Evolutionary conservation across 495 filamentous ascomycete species (phyloP).

Genomic region (Penicillium ucsense): DNA sequence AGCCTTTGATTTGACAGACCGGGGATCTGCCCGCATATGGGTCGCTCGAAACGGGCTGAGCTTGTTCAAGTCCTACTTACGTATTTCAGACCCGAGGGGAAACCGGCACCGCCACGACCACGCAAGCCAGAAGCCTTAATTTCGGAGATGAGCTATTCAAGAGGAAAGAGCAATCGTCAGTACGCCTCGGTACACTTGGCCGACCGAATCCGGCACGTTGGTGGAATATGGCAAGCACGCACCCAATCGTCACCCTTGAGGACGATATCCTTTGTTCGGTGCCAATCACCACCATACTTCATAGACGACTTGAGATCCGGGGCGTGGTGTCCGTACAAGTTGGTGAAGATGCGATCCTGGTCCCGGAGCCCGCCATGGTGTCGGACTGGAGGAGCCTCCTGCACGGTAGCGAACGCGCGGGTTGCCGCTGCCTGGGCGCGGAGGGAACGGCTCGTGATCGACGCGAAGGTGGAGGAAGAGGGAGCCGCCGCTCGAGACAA

Average conservation of each 20-base stretch:
- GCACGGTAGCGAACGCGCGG: slow-evolving; percentile 76
- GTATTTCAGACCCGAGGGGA: slow-evolving; percentile 98
- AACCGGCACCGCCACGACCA: slow-evolving; percentile 94
- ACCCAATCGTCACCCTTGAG: slow-evolving; percentile 96
- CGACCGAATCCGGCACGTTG: background rate
- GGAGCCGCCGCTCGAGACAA: slow-evolving; percentile 44
- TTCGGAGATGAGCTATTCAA: slow-evolving; percentile 73
- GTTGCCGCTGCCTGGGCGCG: slow-evolving; percentile 43
- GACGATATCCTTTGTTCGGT: slow-evolving; percentile 98
- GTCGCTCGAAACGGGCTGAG: background rate
- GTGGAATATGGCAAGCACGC: slow-evolving; percentile 12
- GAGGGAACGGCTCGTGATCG: slow-evolving; percentile 47
- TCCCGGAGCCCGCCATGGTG: slow-evolving; percentile 79
- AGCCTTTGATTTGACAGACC: too few relatives aligned
- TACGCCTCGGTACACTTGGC: slow-evolving; percentile 1
- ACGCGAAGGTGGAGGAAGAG: slow-evolving; percentile 38
- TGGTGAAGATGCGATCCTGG: slow-evolving; percentile 97
- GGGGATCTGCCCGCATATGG: too few relatives aligned
- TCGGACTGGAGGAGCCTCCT: slow-evolving; percentile 67
- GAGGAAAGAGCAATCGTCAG: slow-evolving; percentile 8
- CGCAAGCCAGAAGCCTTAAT: slow-evolving; percentile 93
- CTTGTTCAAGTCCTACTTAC: slow-evolving; percentile 42
- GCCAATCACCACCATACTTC: slow-evolving; percentile 98
- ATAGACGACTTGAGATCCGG: slow-evolving; percentile 85
- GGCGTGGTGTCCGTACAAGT: slow-evolving; percentile 88